Percentiles rank a stretch among this genome's conserved stretches.
Evolutionary conservation across 805 yeast species (phyloP).

Genomic region (Candida palmyrensis): DNA sequence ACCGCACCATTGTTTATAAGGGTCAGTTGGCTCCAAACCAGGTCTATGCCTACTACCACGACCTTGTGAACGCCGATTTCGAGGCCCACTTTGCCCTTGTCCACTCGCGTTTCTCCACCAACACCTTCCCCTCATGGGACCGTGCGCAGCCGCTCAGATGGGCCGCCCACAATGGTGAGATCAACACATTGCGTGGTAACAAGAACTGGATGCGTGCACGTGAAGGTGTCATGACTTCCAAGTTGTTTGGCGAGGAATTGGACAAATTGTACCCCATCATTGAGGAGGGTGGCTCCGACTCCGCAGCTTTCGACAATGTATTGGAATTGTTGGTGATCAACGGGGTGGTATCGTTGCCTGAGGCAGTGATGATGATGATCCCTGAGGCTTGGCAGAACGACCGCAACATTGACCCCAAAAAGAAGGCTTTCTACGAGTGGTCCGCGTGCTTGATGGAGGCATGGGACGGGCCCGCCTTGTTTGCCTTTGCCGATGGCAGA

Average conservation of each 20-base stretch:
- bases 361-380: conserved; percentile 93
- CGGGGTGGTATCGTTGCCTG: conserved; percentile 89
- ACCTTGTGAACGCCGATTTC: conserved; percentile 83
- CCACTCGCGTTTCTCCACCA: conserved; percentile 95
- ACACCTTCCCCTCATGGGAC: conserved; percentile 99
- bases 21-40: conserved; percentile 97
- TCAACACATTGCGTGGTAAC: conserved; percentile 94
- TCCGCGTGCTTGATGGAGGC: conserved; percentile 99
- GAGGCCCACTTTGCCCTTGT: conserved; percentile 95
- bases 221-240: conserved; percentile 92
- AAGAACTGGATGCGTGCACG: conserved; percentile 99
- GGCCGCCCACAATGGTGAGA: conserved; percentile 99
- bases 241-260: conserved; percentile 83
- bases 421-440: conserved; percentile 97
- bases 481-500: conserved; percentile 95
- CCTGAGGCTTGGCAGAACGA: conserved; percentile 99
- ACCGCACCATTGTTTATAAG: conserved; percentile 88
- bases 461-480: conserved; percentile 98
- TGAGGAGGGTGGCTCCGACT: conserved; percentile 98
- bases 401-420: conserved; percentile 78
- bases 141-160: conserved; percentile 97
- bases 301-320: conserved; percentile 96
- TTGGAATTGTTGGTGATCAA: conserved; percentile 86
- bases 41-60: conserved; percentile 92
- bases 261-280: conserved; percentile 91